These are phyloP conservation scores for Avena sativa DNA, from an alignment of 176 grass and related monocot genomes.

Conservation along the genomic window DNA sequence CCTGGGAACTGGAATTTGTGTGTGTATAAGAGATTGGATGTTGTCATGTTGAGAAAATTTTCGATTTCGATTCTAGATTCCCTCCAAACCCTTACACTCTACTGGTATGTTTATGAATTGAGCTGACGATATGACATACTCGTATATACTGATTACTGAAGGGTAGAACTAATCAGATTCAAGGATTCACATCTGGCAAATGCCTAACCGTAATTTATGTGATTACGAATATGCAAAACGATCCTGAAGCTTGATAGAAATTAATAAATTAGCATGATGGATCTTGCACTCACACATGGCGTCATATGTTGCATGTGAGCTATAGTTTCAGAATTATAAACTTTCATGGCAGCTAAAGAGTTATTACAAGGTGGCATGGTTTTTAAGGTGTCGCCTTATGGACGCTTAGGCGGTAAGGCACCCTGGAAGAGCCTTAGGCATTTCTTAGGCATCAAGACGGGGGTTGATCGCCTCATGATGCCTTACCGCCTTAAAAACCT, in stretches of 20 bases:
- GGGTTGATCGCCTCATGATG: no score
- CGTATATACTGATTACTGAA: neutral
- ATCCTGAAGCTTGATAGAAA: neutral
- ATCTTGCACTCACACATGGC: neutral
- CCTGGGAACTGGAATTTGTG: neutral
- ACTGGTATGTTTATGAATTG: neutral
- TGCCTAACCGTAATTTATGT: neutral
- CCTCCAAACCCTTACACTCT: neutral
- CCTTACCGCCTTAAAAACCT: no score
- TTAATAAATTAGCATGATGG: slow-evolving; percentile 14
- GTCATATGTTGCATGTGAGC: slow-evolving; percentile 1
- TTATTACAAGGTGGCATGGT: neutral
- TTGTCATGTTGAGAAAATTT: neutral
- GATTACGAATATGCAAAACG: neutral
- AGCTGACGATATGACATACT: neutral
- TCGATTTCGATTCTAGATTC: neutral
- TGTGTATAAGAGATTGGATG: slow-evolving; percentile 15
- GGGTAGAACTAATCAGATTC: slow-evolving; percentile 24
- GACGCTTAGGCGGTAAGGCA: no score
- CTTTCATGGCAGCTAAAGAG: neutral
- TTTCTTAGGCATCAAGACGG: no score
- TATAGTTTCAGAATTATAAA: slow-evolving; percentile 5
- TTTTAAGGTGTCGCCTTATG: no score
- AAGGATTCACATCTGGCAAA: neutral
- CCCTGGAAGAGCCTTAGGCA: no score